Percentiles rank a stretch among this genome's conserved stretches.
phyloP scores from a whole-genome alignment of 75 land plant species.

The Cupressus sempervirens region DNA sequence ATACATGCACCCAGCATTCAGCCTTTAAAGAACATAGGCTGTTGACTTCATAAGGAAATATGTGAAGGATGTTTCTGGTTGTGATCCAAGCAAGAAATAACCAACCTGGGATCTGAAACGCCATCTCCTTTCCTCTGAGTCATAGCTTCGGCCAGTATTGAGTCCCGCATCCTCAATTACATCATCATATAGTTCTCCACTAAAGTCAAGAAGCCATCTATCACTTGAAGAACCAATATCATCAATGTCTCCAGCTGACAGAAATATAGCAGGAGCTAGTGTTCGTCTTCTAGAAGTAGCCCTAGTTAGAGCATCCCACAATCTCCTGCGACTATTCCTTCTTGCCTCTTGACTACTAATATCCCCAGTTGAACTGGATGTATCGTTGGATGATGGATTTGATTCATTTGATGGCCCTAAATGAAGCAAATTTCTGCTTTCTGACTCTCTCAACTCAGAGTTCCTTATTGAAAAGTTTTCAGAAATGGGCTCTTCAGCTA shows the following conservation, averaged over 20 bases:
- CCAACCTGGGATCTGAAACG: conserved; percentile 76
- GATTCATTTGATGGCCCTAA: neutral
- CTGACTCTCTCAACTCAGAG: conserved; percentile 4
- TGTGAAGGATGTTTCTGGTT: neutral
- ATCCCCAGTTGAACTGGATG: conserved; percentile 17
- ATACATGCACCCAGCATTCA: conserved; percentile 8
- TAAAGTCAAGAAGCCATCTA: conserved; percentile 52
- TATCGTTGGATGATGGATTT: neutral
- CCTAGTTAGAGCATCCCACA: conserved; percentile 85
- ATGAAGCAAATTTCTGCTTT: conserved; percentile 1
- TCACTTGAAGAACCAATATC: conserved; percentile 34
- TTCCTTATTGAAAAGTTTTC: neutral
- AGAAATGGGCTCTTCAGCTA: conserved; percentile 3
- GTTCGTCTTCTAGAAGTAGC: conserved; percentile 50
- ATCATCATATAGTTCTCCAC: conserved; percentile 36
- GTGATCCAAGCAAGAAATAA: conserved; percentile 8
- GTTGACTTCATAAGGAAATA: neutral
- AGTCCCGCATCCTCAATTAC: conserved; percentile 36
- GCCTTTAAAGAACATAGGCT: neutral
- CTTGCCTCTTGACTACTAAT: conserved; percentile 41
- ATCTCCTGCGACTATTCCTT: conserved; percentile 66
- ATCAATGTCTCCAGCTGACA: conserved; percentile 42
- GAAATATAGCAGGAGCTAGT: conserved; percentile 31
- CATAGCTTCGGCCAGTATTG: conserved; percentile 32
- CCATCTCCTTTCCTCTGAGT: conserved; percentile 39